A percentile compares a stretch with the other conserved stretches of the same genome.
Conservation (phyloP, 352 stramenopile genomes). For the Globisporangium sylvaticum region DNA sequence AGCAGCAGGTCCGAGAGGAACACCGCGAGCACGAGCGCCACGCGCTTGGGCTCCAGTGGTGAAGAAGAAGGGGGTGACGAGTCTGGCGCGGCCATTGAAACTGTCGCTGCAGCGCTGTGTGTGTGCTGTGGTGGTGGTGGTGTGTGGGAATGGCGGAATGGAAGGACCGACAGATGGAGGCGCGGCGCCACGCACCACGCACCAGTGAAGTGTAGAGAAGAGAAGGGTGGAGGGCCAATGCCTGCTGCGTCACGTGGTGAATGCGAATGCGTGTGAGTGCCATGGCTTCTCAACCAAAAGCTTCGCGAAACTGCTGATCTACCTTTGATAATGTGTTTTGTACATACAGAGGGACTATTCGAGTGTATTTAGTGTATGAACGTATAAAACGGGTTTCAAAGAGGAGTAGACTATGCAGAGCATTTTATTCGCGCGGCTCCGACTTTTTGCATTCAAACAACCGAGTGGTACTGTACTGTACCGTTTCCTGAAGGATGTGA, state of each 20-base stretch:
- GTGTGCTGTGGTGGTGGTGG: not conserved
- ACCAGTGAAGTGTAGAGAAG: not conserved
- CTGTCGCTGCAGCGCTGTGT: not conserved
- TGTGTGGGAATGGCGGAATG: not conserved
- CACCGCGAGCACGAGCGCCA: conserved; percentile 66
- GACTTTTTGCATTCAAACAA: not conserved
- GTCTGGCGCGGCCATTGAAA: conserved; percentile 7
- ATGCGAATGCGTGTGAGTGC: conserved; percentile 3
- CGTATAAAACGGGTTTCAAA: too few relatives aligned
- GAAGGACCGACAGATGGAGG: not conserved
- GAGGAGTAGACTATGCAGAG: not conserved
- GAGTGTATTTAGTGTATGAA: not conserved
- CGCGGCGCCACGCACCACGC: not conserved
- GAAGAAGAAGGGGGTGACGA: not conserved
- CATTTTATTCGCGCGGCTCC: not conserved
- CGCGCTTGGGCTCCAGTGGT: conserved; percentile 35
- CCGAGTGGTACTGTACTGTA: not conserved
- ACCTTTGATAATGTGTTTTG: not conserved
- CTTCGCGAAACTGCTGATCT: not conserved
- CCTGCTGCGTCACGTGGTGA: conserved; percentile 1
- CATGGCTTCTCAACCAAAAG: not conserved
- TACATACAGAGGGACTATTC: not conserved
- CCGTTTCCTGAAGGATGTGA: not conserved
- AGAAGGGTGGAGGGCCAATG: not conserved
- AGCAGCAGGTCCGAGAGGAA: conserved; percentile 80